Conservation (phyloP, 1,284 basidiomycete species). For the Sparassis latifolia region DNA sequence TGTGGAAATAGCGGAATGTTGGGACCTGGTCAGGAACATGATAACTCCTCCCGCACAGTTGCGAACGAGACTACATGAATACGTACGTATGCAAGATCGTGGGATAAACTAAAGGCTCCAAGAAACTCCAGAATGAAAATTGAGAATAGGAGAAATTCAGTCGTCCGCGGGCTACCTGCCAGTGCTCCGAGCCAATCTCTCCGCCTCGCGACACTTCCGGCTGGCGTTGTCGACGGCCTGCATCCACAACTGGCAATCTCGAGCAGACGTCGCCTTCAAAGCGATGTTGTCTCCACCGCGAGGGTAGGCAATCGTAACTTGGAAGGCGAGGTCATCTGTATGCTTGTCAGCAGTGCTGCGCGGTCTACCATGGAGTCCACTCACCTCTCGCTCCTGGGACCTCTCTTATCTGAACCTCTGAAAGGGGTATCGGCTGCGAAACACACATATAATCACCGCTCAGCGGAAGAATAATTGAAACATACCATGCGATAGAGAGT, state of each 20-base stretch:
- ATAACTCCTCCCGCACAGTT: too few species aligned
- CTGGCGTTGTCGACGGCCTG: slow-evolving; percentile 39
- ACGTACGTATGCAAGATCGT: too few species aligned
- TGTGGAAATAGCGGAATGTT: too few species aligned
- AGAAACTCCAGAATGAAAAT: too few species aligned
- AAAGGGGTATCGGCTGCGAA: slow-evolving; percentile 59
- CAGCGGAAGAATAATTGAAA: slow-evolving; percentile 4
- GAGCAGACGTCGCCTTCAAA: slow-evolving; percentile 51
- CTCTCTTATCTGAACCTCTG: slow-evolving; percentile 55
- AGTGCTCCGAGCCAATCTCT: neutral
- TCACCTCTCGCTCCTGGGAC: slow-evolving; percentile 42
- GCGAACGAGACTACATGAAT: too few species aligned
- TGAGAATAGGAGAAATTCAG: too few species aligned
- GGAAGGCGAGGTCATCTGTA: slow-evolving; percentile 60
- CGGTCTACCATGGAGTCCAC: slow-evolving; percentile 9
- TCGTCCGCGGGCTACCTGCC: too few species aligned
- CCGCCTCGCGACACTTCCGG: slow-evolving; percentile 1
- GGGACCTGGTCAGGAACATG: too few species aligned
- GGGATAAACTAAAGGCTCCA: too few species aligned
- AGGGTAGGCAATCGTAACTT: slow-evolving; percentile 59
- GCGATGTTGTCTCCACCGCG: slow-evolving; percentile 69
- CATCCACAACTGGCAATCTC: slow-evolving; percentile 66
- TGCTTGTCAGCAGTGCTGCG: neutral
- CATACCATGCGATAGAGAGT: slow-evolving; percentile 79
- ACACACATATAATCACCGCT: neutral